Base-by-base conservation (phyloP, 768 basidiomycete genomes). In the Hygrophorus pudorinus region DNA sequence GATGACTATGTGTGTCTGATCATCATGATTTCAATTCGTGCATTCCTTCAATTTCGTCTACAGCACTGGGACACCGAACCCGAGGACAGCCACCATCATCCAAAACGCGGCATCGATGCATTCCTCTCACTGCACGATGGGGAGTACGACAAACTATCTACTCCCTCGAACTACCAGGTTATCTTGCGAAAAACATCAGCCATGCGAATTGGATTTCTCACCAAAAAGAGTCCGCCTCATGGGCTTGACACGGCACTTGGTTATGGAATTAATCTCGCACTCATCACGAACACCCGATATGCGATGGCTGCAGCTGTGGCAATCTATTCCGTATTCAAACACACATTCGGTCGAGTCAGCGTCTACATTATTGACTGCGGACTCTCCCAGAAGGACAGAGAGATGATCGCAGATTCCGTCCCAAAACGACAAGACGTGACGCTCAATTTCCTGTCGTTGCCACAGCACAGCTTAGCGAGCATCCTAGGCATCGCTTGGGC, bases 141-240 rank as follows among this genome's bases (percentile, higher is more conserved):
- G 32, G 68, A 79, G 53, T 77, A 71, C 54, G 60, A 64, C 16
- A 45, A 55, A 3, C 50, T 78, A 13, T 65, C 68, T 28, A 53
- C 55, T 20, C 52, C 54, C 10, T 52, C 55, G 7, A 48, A 63
- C 13, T 77, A 77, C 51, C 76, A 79, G 54, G 66, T 77, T 50
- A 58, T 76, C n/a, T 47, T 79, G 29, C 64, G 60, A 47, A 79
- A 79, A 59, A 66, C 56, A 10, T 52, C 55, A 4, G 67, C 70
- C 6, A 75, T 75, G 71, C 66, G 72, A 13, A 75, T 78, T 30
- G 74, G 75, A 0, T 78, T 77, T 52, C 56, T 71, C 5, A 41
- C 61, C 14, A 56, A 58, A 2, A 35, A 48, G n/a, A 41, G 34
- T 1, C 31, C 38, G 13, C 38, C 27, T 1, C 38, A 16, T 13